Evolutionary conservation across 306 rosid genomes (phyloP).

Genomic region (Cicer bijugum): DNA sequence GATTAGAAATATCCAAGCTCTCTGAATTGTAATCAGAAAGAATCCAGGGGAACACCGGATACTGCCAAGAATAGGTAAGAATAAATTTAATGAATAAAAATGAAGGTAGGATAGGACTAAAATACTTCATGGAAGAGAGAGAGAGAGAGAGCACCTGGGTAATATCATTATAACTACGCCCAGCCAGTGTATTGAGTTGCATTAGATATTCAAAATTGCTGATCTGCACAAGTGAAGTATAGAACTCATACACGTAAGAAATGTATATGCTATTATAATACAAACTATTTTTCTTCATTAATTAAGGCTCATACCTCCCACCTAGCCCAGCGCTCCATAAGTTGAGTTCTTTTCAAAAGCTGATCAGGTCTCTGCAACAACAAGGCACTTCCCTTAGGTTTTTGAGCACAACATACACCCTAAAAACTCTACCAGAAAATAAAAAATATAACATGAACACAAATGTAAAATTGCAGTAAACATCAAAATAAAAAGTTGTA

Average conservation of each 20-base stretch:
- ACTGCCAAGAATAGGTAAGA: constrained; percentile 62
- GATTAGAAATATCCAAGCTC: constrained; percentile 81
- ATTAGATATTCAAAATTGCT: constrained; percentile 97
- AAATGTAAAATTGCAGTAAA: constrained; percentile 18
- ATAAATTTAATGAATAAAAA: constrained; percentile 26
- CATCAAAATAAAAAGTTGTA: constrained; percentile 2
- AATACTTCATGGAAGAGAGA: constrained; percentile 22
- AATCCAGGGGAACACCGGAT: constrained; percentile 98
- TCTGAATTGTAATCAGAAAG: constrained; percentile 91
- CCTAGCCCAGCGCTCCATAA: constrained; percentile 99
- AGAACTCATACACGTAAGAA: constrained; percentile 21
- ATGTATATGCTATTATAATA: constrained; percentile 32
- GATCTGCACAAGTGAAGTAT: constrained; percentile 65
- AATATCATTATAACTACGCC: constrained; percentile 96
- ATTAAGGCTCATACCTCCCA: constrained; percentile 82
- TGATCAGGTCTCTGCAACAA: constrained; percentile 92
- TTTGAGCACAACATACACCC: constrained; percentile 33
- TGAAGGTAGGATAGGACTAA: constrained; percentile 36
- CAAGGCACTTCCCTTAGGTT: constrained; percentile 39
- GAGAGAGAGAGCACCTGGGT: constrained; percentile 71
- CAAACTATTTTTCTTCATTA: constrained; percentile 21
- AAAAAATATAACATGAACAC: constrained; percentile 26
- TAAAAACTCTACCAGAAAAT: constrained; percentile 6
- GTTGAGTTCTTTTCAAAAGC: constrained; percentile 95
- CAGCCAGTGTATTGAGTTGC: constrained; percentile 99